Evolutionary conservation across 2,329 filamentous ascomycete species (phyloP).

Genomic region (Zasmidium citrigriseum): DNA sequence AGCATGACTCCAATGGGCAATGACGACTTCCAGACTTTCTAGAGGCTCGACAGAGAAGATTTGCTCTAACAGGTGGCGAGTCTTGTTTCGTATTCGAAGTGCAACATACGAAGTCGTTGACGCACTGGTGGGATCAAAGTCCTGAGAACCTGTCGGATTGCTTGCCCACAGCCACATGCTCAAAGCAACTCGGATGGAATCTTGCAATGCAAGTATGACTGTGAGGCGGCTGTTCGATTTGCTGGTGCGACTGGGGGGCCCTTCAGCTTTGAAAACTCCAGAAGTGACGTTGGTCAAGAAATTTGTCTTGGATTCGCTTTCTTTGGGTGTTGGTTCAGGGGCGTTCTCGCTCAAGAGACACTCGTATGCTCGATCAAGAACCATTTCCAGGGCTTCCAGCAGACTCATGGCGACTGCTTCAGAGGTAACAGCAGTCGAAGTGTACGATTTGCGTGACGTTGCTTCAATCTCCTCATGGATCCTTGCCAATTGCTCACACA

Average conservation of each 20-base stretch:
- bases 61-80: constrained; percentile 84
- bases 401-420: constrained; percentile 46
- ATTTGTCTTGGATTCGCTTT: constrained; percentile 72
- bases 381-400: constrained; percentile 88
- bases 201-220: constrained; percentile 93
- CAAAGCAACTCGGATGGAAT: constrained; percentile 89
- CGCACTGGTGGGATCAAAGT: constrained; percentile 66
- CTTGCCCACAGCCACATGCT: constrained; percentile 92
- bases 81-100: constrained; percentile 84
- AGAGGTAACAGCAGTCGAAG: constrained; percentile 18
- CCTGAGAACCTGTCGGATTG: constrained; percentile 57
- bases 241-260: constrained; percentile 67
- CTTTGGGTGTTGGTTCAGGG: constrained; percentile 67
- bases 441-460: constrained; percentile 52
- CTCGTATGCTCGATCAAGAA: constrained; percentile 84
- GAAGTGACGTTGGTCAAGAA: constrained; percentile 96
- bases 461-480: constrained; percentile 72
- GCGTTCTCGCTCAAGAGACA: constrained; percentile 76
- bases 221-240: constrained; percentile 94
- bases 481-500: constrained; percentile 74
- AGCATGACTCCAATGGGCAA: constrained; percentile 74
- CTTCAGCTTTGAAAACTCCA: constrained; percentile 80
- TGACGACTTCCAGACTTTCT: constrained; percentile 88
- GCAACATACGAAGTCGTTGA: constrained; percentile 88
- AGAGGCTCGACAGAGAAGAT: constrained; percentile 89